These are phyloP conservation scores for Sporodiniella umbellata DNA, from an alignment of 371 early-diverging fungal species.

Conservation along the genomic window DNA sequence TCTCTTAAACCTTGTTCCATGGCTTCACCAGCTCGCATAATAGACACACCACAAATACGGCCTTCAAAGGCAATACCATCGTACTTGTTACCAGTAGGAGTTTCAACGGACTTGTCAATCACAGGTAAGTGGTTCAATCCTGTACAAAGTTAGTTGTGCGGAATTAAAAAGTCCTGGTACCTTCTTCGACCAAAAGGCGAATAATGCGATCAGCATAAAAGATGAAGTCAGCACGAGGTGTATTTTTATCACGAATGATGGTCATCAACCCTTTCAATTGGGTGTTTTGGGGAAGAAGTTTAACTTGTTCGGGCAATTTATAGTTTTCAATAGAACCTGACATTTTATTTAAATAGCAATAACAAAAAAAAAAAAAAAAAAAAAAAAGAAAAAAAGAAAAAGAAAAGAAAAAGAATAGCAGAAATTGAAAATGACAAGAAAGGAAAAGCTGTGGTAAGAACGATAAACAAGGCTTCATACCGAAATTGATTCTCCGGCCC, in stretches of 20 bases:
- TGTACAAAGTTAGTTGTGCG: conserved; percentile 8
- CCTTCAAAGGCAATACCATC: conserved; percentile 81
- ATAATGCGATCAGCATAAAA: conserved; percentile 93
- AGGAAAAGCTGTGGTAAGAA: not conserved
- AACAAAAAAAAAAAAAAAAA: not conserved
- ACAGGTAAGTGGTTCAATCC: conserved; percentile 90
- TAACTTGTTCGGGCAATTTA: conserved; percentile 61
- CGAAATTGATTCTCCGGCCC: too few relatives aligned
- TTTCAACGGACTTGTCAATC: conserved; percentile 69
- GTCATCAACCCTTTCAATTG: conserved; percentile 83
- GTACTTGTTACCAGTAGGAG: conserved; percentile 74
- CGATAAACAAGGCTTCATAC: too few relatives aligned
- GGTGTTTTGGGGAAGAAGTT: conserved; percentile 69
- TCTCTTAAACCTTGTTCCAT: conserved; percentile 93
- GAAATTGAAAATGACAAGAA: not conserved
- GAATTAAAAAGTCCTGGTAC: conserved; percentile 27
- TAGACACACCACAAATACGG: conserved; percentile 92
- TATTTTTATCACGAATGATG: conserved; percentile 79
- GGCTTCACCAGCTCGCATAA: conserved; percentile 94
- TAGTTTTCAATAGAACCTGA: conserved; percentile 8
- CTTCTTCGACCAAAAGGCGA: conserved; percentile 89
- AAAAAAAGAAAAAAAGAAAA: not conserved
- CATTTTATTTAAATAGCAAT: not conserved
- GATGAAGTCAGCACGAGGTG: conserved; percentile 86
- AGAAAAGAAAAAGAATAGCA: not conserved